Evolutionary conservation across 2,329 filamentous ascomycete genomes (phyloP), one percentile per base, ranked within the genome.

Genomic region (Arthrobotrys iridis): DNA sequence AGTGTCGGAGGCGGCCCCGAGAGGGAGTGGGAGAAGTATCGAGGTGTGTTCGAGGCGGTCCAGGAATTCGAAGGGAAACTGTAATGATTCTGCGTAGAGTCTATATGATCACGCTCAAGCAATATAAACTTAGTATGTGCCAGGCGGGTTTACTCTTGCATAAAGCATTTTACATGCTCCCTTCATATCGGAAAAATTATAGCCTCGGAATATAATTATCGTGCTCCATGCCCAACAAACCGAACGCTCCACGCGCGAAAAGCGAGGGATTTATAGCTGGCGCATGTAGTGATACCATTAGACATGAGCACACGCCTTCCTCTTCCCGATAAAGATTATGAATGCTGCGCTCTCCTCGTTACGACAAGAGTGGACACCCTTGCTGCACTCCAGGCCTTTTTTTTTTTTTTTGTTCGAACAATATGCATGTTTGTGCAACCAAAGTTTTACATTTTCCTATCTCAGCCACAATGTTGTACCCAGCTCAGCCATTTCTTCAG

Each of bases 41-140:
- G 24, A 15, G 26, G 8, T 11, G 30, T 33, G 15, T 75, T 75
- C 52, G 63, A 63, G 37, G n/a, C 40, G 1, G 22, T 75, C 15
- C 71, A 75, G 37, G 63, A 68, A 3, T 50, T 58, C 45, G 71
- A 75, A 22, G 30, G 28, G 4, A 59, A 46, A 20, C 22, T 75
- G 41, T 68, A 28, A 22, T 46, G 22, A 5, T 33, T 33, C 28
- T 33, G 28, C 13, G 40, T 43, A 43, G 33, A 37, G 33, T 59
- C 26, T 24, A 55, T 37, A 55, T 55, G 50, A 5, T n/a, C n/a
- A n/a, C n/a, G n/a, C n/a, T n/a, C n/a, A 13, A 37, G 33, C 33
- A 6, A 37, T 37, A 13, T 37, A 13, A 37, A 37, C 6, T 37
- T 37, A 13, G 13, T 6, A 6, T 37, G 33, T 37, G n/a, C n/a